Evolutionary conservation across 2,329 filamentous ascomycete species (phyloP).

Genomic region (Fusarium drepaniforme): DNA sequence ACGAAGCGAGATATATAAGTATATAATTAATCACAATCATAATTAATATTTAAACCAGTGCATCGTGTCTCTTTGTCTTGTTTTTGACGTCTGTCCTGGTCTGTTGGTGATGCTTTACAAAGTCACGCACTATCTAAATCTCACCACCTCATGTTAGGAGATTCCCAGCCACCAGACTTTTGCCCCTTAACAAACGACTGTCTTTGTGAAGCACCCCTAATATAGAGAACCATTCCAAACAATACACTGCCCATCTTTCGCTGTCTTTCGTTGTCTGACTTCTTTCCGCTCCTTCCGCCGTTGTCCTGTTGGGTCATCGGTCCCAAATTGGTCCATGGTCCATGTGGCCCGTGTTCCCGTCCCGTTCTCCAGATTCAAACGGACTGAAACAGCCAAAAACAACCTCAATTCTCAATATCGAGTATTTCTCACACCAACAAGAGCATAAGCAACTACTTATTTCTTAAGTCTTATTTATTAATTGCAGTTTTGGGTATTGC

Average conservation of each 20-base stretch:
- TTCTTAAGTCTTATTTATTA: background rate
- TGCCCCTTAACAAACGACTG: conserved; percentile 3
- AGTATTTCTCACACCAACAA: background rate
- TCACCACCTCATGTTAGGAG: conserved; percentile 35
- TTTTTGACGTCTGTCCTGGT: background rate
- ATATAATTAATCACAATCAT: conserved; percentile 23
- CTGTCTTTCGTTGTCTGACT: background rate
- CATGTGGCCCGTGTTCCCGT: background rate
- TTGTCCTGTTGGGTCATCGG: background rate
- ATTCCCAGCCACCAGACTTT: conserved; percentile 44
- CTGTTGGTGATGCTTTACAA: background rate
- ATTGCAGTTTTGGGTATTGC: background rate
- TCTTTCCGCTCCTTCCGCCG: background rate
- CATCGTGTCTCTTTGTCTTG: background rate
- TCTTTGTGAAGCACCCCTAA: background rate
- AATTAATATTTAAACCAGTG: background rate
- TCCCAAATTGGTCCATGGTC: background rate
- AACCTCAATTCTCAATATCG: background rate
- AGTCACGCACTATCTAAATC: conserved; percentile 41
- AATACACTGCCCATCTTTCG: no score
- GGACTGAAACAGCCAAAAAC: background rate
- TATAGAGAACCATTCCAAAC: background rate
- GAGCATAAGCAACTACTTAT: background rate
- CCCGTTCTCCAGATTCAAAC: background rate
- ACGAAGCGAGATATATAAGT: conserved; percentile 4